A percentile compares a stretch with the other conserved stretches of the same genome.
Evolutionary conservation across 257 asterid species (phyloP).

Genomic region (Capsicum rhomboideum): DNA sequence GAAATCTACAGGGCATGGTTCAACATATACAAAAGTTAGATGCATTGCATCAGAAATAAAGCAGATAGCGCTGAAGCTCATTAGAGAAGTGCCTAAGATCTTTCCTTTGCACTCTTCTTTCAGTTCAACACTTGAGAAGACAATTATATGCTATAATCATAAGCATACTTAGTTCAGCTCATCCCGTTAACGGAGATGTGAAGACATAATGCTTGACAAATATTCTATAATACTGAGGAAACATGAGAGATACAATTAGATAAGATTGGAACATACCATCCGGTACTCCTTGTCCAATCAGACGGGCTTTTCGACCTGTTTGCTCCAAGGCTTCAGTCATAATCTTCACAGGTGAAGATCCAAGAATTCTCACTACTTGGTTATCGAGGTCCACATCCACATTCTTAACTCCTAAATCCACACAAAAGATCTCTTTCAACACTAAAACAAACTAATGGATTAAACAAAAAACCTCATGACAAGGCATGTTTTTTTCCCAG

Average conservation of each 20-base stretch:
- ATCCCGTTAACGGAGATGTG: background rate
- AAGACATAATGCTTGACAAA: background rate
- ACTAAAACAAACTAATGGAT: background rate
- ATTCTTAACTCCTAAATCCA: conserved; percentile 61
- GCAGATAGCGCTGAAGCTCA: background rate
- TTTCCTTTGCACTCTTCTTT: background rate
- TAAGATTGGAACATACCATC: conserved; percentile 41
- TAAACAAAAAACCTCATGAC: background rate
- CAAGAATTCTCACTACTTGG: conserved; percentile 89
- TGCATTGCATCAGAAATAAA: background rate
- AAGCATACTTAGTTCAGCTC: accelerated
- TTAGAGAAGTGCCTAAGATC: background rate
- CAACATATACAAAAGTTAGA: background rate
- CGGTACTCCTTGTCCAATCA: conserved; percentile 90
- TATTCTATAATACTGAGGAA: background rate
- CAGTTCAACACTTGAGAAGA: background rate
- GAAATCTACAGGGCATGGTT: conserved; percentile 48
- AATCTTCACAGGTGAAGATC: conserved; percentile 68
- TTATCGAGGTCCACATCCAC: conserved; percentile 74
- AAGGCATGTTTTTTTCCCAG: background rate
- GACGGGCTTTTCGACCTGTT: conserved; percentile 82
- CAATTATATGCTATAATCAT: background rate
- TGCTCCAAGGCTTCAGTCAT: conserved; percentile 89
- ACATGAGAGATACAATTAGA: background rate
- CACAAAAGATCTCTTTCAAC: background rate